Conservation (phyloP, 371 early-diverging fungal genomes). For the Mucor mucedo region DNA sequence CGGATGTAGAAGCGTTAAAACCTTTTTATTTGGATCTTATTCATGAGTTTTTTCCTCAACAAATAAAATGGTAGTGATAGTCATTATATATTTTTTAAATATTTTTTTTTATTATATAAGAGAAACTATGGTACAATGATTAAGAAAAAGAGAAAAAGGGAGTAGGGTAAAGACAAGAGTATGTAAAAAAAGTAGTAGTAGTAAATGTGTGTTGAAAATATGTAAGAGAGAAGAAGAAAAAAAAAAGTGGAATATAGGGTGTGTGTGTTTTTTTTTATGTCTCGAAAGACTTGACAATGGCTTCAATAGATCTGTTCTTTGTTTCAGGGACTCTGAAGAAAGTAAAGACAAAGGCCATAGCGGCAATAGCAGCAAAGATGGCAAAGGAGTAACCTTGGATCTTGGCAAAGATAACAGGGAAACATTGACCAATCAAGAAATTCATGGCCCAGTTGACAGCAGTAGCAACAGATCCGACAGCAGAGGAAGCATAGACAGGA, state of each 20-base stretch:
- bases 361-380: constrained; percentile 35
- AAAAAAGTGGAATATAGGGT: no score
- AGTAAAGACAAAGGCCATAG: constrained; percentile 36
- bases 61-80: constrained; percentile 53
- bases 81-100: not conserved
- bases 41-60: constrained; percentile 55
- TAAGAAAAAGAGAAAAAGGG: not conserved
- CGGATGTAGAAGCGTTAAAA: constrained; percentile 43
- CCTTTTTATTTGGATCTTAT: constrained; percentile 58
- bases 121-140: not conserved
- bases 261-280: not conserved
- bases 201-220: not conserved
- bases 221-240: no score
- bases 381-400: constrained; percentile 27
- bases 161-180: not conserved
- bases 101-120: not conserved
- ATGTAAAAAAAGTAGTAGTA: not conserved
- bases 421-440: constrained; percentile 31
- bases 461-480: constrained; percentile 56
- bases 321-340: constrained; percentile 78
- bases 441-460: constrained; percentile 65
- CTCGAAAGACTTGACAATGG: constrained; percentile 38
- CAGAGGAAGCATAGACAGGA: constrained; percentile 67
- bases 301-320: constrained; percentile 68
- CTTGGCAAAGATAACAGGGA: constrained; percentile 23